Conservation (phyloP, 2,329 filamentous ascomycete species). For the Pyricularia pennisetigena region DNA sequence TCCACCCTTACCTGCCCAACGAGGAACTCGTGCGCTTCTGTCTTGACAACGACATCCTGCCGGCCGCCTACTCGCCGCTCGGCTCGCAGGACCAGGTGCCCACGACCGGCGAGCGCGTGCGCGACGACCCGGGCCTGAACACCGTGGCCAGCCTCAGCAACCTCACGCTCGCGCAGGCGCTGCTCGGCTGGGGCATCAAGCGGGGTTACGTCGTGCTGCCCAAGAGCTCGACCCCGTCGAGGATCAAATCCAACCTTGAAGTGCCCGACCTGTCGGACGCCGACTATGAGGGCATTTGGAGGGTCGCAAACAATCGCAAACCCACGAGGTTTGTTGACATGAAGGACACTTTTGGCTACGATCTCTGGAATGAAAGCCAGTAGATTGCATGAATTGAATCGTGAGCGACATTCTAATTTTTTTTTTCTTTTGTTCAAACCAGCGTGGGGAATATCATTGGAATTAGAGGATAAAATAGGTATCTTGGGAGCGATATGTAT, state of each 20-base stretch:
- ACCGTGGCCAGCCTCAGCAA: constrained; percentile 46
- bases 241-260: constrained; percentile 56
- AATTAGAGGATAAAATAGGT: neutral
- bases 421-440: constrained; percentile 10
- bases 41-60: constrained; percentile 38
- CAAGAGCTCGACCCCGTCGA: constrained; percentile 57
- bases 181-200: constrained; percentile 56
- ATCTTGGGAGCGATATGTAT: neutral
- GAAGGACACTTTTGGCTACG: constrained; percentile 71
- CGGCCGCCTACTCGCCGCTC: constrained; percentile 39
- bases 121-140: constrained; percentile 43
- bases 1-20: constrained; percentile 36
- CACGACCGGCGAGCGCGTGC: constrained; percentile 46
- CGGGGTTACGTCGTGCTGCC: constrained; percentile 59
- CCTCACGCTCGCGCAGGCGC: constrained; percentile 48
- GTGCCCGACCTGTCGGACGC: constrained; percentile 2
- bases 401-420: neutral
- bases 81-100: constrained; percentile 30
- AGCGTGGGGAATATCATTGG: neutral
- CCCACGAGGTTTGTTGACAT: constrained; percentile 70
- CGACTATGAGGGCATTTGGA: constrained; percentile 53
- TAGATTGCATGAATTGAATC: neutral
- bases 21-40: constrained; percentile 42
- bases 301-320: constrained; percentile 50
- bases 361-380: constrained; percentile 53